Evolutionary conservation across 306 rosid genomes (phyloP), one percentile per base, ranked within the genome.

Genomic region (Psophocarpus tetragonolobus): DNA sequence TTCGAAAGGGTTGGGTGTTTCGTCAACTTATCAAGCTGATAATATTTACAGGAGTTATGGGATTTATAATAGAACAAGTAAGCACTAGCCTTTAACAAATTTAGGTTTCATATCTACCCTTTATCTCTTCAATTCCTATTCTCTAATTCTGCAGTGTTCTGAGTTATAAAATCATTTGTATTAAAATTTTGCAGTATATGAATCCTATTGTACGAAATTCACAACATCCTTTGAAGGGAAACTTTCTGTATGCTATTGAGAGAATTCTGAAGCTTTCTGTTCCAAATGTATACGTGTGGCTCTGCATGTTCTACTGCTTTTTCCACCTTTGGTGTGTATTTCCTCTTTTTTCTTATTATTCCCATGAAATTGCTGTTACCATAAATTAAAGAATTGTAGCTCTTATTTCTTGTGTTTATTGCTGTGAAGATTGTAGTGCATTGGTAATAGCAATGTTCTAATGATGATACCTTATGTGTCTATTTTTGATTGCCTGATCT

Each of bases 281-380:
- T 80, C 99, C 99, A 54, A 91, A 90, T 73, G 86, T 95, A 87
- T 95, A 95, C 17, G 97, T 95, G 80, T 95, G 99, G 99, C 96
- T 95, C 68, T 95, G 99, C 96, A 91, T 90, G 97, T 95, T 95
- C 89, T 95, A 95, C 86, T 92, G 99, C 86, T 82, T 95, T 82
- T 95, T 95, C 75, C 99, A 95, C 86, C 92, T 95, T 44, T 95
- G 99, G 99, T 95, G 15, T 35, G 91, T 83, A 39, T 57, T 41
- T 36, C 67, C 54, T 58, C 82, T 54, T 64, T 38, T 26, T 17
- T 36, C 42, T 30, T 23, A 71, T 78, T 57, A 8, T 58, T 42
- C 44, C 12, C 66, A 45, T 60, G 33, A 17, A 36, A 47, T 73
- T 72, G 24, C 41, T 66, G 61, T 56, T 38, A 8, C 71, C 21